Base-by-base conservation (phyloP, 1,284 basidiomycete genomes). In the Sanguinoderma infundibulare region DNA sequence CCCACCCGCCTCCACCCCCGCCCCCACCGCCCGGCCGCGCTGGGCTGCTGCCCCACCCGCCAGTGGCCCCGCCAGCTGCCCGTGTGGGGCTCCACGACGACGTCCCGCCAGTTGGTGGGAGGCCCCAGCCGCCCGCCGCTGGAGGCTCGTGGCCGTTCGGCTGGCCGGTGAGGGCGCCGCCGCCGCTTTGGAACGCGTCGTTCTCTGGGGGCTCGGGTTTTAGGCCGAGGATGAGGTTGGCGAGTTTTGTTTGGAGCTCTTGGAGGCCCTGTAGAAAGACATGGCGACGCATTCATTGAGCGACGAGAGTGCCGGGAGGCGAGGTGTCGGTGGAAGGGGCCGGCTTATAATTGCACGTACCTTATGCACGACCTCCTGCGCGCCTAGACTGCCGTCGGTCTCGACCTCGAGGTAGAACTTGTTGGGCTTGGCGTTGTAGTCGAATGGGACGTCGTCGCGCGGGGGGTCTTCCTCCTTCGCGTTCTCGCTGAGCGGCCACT, bases 401-500 rank as follows among this genome's bases (percentile, higher is more conserved):
- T 98, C 96, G 3, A 96, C 91, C 63, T 94, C 90, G 68, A 95
- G 88, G 77, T 98, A 98, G 76, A 95, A 98, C 71, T 91, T 92
- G 39, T 85, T 83, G 1, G 96, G 92, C 71, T 94, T 90, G 44
- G 94, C 93, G 59, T 87, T 87, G 75, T 87, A 98, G 74, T 98
- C 94, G 70, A 97, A 98, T 2, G 82, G 80, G 70, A 92, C 87
- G 64, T 91, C 87, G 49, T 95, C 94, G 59, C 89, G 82, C 3
- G 87, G 87, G 14, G 89, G 78, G 64, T 92, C 86, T 76, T 98
- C 96, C 74, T 96, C 93, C 62, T 84, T 82, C 17, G 89, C 90
- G 72, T 96, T 95, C 46, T 87, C 82, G 63, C 90, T 85, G 5
- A 95, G 74, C 1, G 94, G 94, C 94, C 94, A 96, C 77, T 97